These are phyloP conservation scores for Seiridium unicorne DNA, from an alignment of 2,329 filamentous ascomycete species.

Conservation along the genomic window DNA sequence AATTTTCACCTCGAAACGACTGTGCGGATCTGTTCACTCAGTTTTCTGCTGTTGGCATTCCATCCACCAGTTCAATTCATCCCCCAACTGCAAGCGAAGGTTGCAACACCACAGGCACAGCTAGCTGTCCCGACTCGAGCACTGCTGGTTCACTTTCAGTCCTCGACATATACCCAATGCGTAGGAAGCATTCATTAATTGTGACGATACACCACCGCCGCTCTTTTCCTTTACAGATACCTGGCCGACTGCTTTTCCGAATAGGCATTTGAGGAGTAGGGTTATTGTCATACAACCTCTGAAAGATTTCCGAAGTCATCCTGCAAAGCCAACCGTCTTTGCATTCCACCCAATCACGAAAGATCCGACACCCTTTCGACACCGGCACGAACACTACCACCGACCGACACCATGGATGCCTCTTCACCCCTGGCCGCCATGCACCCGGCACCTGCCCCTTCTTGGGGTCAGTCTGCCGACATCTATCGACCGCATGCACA, in stretches of 20 bases:
- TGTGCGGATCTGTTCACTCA: conserved; percentile 14
- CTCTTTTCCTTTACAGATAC: conserved; percentile 14
- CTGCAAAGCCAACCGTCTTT: not conserved
- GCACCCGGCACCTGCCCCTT: conserved; percentile 69
- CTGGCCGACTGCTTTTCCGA: conserved; percentile 19
- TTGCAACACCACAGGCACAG: not conserved
- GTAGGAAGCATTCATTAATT: conserved; percentile 24
- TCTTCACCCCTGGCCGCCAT: conserved; percentile 85
- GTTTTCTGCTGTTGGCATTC: conserved; percentile 7
- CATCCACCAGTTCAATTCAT: not conserved
- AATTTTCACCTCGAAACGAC: not conserved
- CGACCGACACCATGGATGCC: conserved; percentile 68
- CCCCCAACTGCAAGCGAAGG: not conserved
- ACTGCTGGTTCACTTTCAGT: not conserved
- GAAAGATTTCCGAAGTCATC: conserved; percentile 1
- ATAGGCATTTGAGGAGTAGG: conserved; percentile 25
- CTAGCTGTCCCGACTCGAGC: not conserved
- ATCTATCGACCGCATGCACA: conserved; percentile 49
- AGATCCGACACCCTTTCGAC: not conserved
- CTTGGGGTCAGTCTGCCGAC: conserved; percentile 55
- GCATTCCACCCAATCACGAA: not conserved
- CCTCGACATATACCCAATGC: conserved; percentile 10
- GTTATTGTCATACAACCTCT: conserved; percentile 24
- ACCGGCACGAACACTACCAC: not conserved
- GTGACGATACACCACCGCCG: conserved; percentile 21